Evolutionary conservation across 2,329 filamentous ascomycete genomes (phyloP), one percentile per base, ranked within the genome.

Genomic region (Sclerotinia subarctica): DNA sequence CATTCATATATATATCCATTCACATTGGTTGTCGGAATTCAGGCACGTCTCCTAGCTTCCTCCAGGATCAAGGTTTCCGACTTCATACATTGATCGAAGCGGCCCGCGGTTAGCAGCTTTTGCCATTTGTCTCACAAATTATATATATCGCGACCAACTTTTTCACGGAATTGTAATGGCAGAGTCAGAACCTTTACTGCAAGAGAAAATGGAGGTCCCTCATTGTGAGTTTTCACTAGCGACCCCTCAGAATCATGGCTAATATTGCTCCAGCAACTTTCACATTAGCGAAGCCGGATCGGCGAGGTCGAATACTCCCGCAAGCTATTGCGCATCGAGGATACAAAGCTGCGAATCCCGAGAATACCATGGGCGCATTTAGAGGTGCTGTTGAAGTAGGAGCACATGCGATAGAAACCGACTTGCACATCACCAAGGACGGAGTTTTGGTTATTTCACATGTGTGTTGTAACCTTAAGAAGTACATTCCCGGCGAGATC

Each of bases 361-460:
- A 98, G 79, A 98, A 98, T 79, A 90, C 91, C 1, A 88, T 97
- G 84, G 85, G 83, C 21, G 90, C 91, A 10, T 96, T 97, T 80
- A 82, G 82, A 68, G 89, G 85, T 38, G 94, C 93, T 1, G 84
- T 94, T 2, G 81, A 87, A 44, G 88, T 87, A 24, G 92, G 92
- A 26, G 87, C 91, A 0, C 87, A 96, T 74, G 94, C 90, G 0
- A 81, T 98, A 38, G 94, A 98, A 81, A 96, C 93, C 24, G 94
- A 98, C 75, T 79, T 97, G 11, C 94, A 96, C 77, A 80, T 97
- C 46, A 89, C 92, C 19, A 87, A 85, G 70, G 94, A 98, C 75
- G 89, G 90, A 8, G 88, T 96, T 0, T 90, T 96, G 0, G 92
- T 98, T 13, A 80, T 98, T 52, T 92, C 90, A 57, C 93, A 96